Base-by-base conservation (phyloP, 1,139 yeast species). In the Magnusiomyces tetraspermus region DNA sequence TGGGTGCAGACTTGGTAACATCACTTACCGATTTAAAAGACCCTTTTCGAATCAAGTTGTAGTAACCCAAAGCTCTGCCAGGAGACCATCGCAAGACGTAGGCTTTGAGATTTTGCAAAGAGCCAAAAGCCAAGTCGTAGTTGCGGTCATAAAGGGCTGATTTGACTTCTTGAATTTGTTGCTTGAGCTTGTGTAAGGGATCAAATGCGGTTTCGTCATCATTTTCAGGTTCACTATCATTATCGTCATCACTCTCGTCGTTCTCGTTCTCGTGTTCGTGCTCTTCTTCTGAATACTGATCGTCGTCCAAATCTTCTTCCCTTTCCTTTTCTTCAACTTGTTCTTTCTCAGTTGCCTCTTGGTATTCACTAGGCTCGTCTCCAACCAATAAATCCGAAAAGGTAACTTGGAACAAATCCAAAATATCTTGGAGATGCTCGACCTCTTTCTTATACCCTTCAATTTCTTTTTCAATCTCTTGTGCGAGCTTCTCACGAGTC, bases 51-150 rank as follows among this genome's bases (percentile, higher is more conserved):
- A 53, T 45, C 28, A 53, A 37, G 4, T 51, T 38, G 30, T 52
- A 38, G 33, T 52, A 88, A 0, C 88, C 81, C 52, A 86, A 71
- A 0, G 95, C 82, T 53, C 96, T 71, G 0, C 94, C 80, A 0
- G 96, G 92, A 0, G 94, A 77, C 96, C 96, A 88, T 60, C 96
- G 71, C 22, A 83, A 78, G 17, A 83, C 86, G 62, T 88, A 88
- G 0, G 95, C 95, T 60, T 77, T 76, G 49, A 95, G 71, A 60
- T 84, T 82, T 51, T 74, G 77, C 53, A 78, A 82, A 50, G 71
- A 69, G 52, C 78, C 78, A 65, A 88, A 88, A 0, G 96, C 96
- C 26, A 73, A 70, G 1, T 75, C 58, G 63, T 86, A 88, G 58
- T 86, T 81, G 59, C 96, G 71, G 51, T 85, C 78, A 66, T 72